Percentiles rank a stretch among this genome's conserved stretches.
Evolutionary conservation across 2,329 filamentous ascomycete genomes (phyloP).

Genomic region (Trichoderma koningii): DNA sequence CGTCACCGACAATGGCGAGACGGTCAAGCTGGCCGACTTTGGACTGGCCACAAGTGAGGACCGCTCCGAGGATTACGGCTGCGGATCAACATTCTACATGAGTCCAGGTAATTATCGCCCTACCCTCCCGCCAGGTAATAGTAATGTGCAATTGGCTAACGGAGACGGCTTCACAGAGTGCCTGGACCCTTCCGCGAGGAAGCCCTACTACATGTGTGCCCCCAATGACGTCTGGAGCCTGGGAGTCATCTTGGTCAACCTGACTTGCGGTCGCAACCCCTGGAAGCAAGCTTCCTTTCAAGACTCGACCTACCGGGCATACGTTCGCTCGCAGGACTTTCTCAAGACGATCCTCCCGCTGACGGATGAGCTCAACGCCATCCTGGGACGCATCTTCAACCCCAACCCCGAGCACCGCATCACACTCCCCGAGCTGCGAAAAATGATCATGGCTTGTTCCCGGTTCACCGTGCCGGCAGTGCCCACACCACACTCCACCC

Average conservation of each 20-base stretch:
- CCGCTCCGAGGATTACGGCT: slow-evolving; percentile 91
- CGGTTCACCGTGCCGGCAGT: slow-evolving; percentile 63
- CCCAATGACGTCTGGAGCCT: slow-evolving; percentile 98
- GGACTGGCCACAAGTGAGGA: slow-evolving; percentile 85
- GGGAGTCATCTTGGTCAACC: slow-evolving; percentile 96
- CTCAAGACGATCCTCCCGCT: slow-evolving; percentile 90
- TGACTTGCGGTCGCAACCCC: slow-evolving; percentile 96
- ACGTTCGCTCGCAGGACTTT: slow-evolving; percentile 81
- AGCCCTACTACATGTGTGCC: slow-evolving; percentile 82
- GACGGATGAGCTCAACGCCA: slow-evolving; percentile 84
- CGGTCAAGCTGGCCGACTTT: slow-evolving; percentile 96
- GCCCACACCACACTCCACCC: slow-evolving; percentile 46
- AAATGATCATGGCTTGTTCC: slow-evolving; percentile 74
- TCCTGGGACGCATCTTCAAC: slow-evolving; percentile 85
- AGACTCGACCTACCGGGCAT: slow-evolving; percentile 93
- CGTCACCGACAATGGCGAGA: slow-evolving; percentile 83
- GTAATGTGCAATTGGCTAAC: slow-evolving; percentile 9
- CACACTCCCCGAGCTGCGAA: slow-evolving; percentile 75
- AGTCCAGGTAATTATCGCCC: slow-evolving; percentile 75
- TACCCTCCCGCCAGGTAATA: neutral
- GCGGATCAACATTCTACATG: slow-evolving; percentile 99
- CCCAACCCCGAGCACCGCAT: slow-evolving; percentile 81
- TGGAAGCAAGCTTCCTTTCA: slow-evolving; percentile 96
- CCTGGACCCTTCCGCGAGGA: slow-evolving; percentile 72
- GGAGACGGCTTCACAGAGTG: slow-evolving; percentile 66